Evolutionary conservation across 1,284 basidiomycete genomes (phyloP).

Genomic region (Trichosporon inkin): DNA sequence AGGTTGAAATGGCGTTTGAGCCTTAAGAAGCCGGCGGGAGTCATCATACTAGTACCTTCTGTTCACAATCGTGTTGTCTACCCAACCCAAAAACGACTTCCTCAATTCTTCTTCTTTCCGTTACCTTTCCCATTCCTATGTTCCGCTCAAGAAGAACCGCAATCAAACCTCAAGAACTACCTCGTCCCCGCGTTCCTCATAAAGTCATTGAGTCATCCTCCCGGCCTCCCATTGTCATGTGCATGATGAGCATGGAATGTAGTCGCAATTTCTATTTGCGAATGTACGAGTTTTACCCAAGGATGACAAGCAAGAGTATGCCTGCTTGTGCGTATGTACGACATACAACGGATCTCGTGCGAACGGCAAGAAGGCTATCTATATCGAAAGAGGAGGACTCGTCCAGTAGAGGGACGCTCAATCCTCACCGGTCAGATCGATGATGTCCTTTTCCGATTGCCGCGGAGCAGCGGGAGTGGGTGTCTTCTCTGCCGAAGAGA

Average conservation of each 20-base stretch:
- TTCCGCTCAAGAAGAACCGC: slow-evolving; percentile 1
- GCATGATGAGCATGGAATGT: slow-evolving; percentile 17
- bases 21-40: not conserved
- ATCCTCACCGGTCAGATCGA: slow-evolving; percentile 3
- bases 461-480: no score
- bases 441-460: not conserved
- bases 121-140: not conserved
- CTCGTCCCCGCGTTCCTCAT: not conserved
- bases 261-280: slow-evolving; percentile 10
- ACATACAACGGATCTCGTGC: no score
- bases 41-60: no score
- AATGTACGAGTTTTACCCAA: slow-evolving; percentile 3
- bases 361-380: not conserved
- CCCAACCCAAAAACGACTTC: not conserved
- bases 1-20: slow-evolving; percentile 13
- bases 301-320: not conserved
- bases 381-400: not conserved
- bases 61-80: no score
- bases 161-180: not conserved
- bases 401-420: not conserved
- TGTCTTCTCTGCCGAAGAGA: no score
- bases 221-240: slow-evolving; percentile 14
- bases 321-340: not conserved
- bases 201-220: slow-evolving; percentile 1
- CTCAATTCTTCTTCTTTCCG: no score